Conservation (phyloP, 441 rosid genomes). For the Theobroma grandiflorum region DNA sequence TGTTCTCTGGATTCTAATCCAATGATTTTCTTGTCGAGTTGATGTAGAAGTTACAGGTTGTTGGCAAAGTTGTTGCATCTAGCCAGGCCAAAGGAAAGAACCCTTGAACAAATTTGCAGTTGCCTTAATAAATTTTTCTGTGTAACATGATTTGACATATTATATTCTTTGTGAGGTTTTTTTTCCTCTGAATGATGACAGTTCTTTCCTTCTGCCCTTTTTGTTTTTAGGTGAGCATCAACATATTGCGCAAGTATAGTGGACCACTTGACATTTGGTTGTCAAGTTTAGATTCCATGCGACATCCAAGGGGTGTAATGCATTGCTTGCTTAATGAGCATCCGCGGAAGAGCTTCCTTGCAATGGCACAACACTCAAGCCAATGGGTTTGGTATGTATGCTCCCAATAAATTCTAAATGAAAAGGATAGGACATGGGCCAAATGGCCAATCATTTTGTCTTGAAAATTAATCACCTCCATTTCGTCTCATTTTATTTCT, state of each 20-base stretch:
- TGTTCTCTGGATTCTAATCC: neutral
- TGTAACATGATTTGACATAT: neutral
- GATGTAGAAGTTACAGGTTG: neutral
- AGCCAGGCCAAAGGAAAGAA: neutral
- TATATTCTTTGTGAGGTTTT: neutral
- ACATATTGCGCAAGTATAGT: constrained; percentile 77
- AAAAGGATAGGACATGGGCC: neutral
- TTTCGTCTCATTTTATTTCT: neutral
- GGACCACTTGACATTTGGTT: constrained; percentile 81
- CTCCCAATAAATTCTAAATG: neutral
- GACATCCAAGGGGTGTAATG: constrained; percentile 26
- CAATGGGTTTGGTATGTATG: constrained; percentile 85
- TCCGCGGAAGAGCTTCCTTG: constrained; percentile 66
- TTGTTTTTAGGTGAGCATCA: constrained; percentile 61
- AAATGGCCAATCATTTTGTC: neutral
- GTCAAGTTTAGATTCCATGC: constrained; percentile 46
- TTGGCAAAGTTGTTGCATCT: constrained; percentile 4
- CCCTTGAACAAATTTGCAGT: constrained; percentile 12
- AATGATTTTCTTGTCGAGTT: constrained; percentile 13
- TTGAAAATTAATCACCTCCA: neutral
- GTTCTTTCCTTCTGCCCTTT: neutral
- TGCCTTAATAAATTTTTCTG: neutral
- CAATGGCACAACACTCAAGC: constrained; percentile 81
- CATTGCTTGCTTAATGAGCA: constrained; percentile 55
- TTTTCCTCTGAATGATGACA: neutral